Evolutionary conservation across 495 filamentous ascomycete genomes (phyloP).

Genomic region (Lasiosphaeria miniovina): DNA sequence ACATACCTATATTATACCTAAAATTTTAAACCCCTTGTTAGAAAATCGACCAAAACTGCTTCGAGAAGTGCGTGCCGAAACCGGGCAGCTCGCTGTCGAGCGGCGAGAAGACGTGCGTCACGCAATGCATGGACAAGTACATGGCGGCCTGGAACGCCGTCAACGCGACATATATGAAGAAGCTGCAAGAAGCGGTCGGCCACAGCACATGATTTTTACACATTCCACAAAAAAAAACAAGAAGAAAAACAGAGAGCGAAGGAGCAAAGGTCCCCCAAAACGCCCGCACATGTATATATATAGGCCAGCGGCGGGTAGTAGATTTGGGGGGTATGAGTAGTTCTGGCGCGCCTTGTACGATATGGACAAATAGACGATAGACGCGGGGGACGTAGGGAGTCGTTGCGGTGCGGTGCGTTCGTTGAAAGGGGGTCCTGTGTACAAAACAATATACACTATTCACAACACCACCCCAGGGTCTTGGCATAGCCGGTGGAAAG

Average conservation of each 20-base stretch:
- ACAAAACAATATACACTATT: too few relatives aligned
- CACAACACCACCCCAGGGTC: too few relatives aligned
- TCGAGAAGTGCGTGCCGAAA: conserved; percentile 85
- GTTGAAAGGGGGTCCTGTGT: too few relatives aligned
- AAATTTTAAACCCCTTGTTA: conserved; percentile 31
- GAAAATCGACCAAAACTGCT: conserved; percentile 98
- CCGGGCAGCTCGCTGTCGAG: conserved; percentile 74
- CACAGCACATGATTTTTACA: conserved; percentile 12
- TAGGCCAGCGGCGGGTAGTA: not conserved
- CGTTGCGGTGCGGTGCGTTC: too few relatives aligned
- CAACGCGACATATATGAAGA: conserved; percentile 66
- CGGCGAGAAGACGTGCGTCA: conserved; percentile 73
- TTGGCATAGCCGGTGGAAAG: too few relatives aligned
- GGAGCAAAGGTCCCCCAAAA: not conserved
- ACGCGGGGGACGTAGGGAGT: too few relatives aligned
- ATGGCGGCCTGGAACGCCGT: conserved; percentile 89
- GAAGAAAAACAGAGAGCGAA: not conserved
- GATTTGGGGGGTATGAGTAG: too few relatives aligned
- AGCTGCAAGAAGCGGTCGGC: conserved; percentile 61
- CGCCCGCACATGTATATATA: conserved; percentile 4
- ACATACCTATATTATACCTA: not conserved
- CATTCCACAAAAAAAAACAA: not conserved
- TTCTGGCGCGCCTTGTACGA: too few relatives aligned
- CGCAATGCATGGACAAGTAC: conserved; percentile 95
- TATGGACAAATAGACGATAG: too few relatives aligned